These are phyloP conservation scores for Hamamelis virginiana DNA, from an alignment of 164 flowering plant genomes.

Conservation along the genomic window DNA sequence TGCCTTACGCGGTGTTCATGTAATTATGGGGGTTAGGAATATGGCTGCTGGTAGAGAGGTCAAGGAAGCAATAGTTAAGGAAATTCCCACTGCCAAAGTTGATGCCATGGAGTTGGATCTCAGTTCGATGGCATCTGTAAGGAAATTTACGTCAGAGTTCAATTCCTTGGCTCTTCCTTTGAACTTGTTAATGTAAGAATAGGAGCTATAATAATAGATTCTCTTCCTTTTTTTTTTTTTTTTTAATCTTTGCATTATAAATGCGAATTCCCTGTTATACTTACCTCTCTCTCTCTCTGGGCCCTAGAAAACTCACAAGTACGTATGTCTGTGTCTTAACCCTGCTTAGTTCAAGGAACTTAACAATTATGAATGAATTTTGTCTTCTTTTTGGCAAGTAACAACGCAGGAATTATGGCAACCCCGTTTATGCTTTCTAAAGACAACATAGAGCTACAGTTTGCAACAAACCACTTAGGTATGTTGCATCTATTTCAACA, in stretches of 20 bases:
- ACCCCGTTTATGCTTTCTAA: constrained; percentile 60
- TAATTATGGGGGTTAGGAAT: constrained; percentile 47
- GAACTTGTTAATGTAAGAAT: constrained; percentile 45
- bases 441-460: constrained; percentile 69
- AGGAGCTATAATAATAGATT: too few relatives aligned
- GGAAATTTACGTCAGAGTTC: constrained; percentile 45
- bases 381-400: constrained; percentile 38
- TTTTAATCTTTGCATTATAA: background rate
- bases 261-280: background rate
- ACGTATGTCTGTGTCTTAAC: background rate
- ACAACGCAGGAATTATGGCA: constrained; percentile 77
- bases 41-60: constrained; percentile 35
- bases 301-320: too few relatives aligned
- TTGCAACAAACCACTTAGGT: constrained; percentile 81
- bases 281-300: background rate
- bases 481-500: constrained; percentile 5
- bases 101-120: constrained; percentile 50
- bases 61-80: constrained; percentile 35
- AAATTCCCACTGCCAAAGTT: constrained; percentile 40
- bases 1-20: constrained; percentile 51
- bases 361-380: background rate
- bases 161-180: constrained; percentile 39
- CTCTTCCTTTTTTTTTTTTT: background rate
- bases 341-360: background rate
- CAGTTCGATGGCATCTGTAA: constrained; percentile 47